These are phyloP conservation scores for Fusarium irregulare DNA, from an alignment of 2,329 filamentous ascomycete genomes.

Conservation along the genomic window DNA sequence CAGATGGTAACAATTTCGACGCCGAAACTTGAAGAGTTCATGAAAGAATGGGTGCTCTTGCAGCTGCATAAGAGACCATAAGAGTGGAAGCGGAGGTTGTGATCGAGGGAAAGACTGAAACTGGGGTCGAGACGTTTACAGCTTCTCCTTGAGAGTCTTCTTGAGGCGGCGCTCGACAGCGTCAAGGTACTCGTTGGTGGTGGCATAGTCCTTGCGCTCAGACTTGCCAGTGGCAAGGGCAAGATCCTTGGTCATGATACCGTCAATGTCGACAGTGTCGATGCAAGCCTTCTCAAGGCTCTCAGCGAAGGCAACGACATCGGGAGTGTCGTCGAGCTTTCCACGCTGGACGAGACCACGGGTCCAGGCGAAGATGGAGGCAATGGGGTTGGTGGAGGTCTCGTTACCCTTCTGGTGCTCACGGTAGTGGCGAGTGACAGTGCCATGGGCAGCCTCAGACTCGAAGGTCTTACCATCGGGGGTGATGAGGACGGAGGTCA, in stretches of 20 bases:
- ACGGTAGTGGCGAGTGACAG: constrained; percentile 97
- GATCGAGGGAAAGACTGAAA: constrained; percentile 4
- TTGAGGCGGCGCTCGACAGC: constrained; percentile 93
- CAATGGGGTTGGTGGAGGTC: constrained; percentile 98
- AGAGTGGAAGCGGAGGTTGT: constrained; percentile 23
- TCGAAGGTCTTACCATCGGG: constrained; percentile 97
- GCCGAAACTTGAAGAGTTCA: constrained; percentile 22
- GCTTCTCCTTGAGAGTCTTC: constrained; percentile 79
- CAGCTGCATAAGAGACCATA: constrained; percentile 23
- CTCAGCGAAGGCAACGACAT: constrained; percentile 91
- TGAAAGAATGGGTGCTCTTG: constrained; percentile 29
- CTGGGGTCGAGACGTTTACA: constrained; percentile 58
- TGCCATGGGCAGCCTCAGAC: constrained; percentile 97
- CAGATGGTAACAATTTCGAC: constrained; percentile 25
- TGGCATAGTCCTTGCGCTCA: constrained; percentile 86
- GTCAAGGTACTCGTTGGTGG: constrained; percentile 89
- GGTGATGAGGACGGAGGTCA: constrained; percentile 97
- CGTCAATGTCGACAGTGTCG: constrained; percentile 92
- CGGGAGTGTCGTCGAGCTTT: constrained; percentile 91
- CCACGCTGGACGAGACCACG: constrained; percentile 93
- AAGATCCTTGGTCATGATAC: constrained; percentile 99
- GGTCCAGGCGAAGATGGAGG: constrained; percentile 99
- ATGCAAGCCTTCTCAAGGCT: constrained; percentile 91
- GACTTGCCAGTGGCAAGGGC: constrained; percentile 95
- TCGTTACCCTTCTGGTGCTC: constrained; percentile 98